Evolutionary conservation across 1,284 basidiomycete genomes (phyloP).

Genomic region (Ganoderma resinaceum): DNA sequence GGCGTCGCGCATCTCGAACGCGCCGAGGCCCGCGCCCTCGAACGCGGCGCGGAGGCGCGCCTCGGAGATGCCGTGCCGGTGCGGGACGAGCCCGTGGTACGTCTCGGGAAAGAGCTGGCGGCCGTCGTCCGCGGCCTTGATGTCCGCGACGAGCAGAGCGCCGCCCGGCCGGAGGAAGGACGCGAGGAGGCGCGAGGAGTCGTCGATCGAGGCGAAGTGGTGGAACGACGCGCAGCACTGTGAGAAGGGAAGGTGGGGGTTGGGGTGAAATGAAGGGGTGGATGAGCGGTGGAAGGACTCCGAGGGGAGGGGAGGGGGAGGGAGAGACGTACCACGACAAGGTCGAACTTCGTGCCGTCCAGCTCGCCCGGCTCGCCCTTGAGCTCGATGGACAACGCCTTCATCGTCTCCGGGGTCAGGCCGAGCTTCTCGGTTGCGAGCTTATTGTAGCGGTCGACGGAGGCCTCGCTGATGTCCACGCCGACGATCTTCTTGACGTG

Average conservation of each 20-base stretch:
- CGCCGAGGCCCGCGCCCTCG: slow-evolving; percentile 52
- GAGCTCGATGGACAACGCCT: slow-evolving; percentile 59
- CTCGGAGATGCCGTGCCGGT: slow-evolving; percentile 58
- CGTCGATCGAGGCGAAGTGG: slow-evolving; percentile 61
- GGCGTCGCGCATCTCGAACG: slow-evolving; percentile 47
- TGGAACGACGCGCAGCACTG: slow-evolving; percentile 77
- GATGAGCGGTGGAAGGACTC: not conserved
- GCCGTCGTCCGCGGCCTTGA: slow-evolving; percentile 42
- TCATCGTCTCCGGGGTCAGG: slow-evolving; percentile 63
- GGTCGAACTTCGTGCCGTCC: slow-evolving; percentile 62
- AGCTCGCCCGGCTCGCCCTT: slow-evolving; percentile 54
- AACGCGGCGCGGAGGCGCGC: slow-evolving; percentile 54
- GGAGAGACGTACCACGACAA: slow-evolving; percentile 55
- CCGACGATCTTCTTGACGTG: slow-evolving; percentile 66
- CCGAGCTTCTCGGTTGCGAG: slow-evolving; percentile 59
- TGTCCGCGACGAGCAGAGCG: slow-evolving; percentile 63
- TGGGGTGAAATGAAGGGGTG: not conserved
- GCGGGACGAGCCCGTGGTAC: slow-evolving; percentile 54
- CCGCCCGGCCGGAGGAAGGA: slow-evolving; percentile 69
- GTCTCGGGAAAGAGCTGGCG: slow-evolving; percentile 36
- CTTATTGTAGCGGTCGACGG: slow-evolving; percentile 69
- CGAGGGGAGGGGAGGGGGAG: not conserved
- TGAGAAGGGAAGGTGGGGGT: slow-evolving; percentile 7
- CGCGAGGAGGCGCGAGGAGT: slow-evolving; percentile 59
- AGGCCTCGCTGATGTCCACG: slow-evolving; percentile 71